Percentiles rank a stretch among this genome's conserved stretches.
phyloP scores from a whole-genome alignment of 805 yeast genomes.

The Teunomyces barrocoloradensis region DNA sequence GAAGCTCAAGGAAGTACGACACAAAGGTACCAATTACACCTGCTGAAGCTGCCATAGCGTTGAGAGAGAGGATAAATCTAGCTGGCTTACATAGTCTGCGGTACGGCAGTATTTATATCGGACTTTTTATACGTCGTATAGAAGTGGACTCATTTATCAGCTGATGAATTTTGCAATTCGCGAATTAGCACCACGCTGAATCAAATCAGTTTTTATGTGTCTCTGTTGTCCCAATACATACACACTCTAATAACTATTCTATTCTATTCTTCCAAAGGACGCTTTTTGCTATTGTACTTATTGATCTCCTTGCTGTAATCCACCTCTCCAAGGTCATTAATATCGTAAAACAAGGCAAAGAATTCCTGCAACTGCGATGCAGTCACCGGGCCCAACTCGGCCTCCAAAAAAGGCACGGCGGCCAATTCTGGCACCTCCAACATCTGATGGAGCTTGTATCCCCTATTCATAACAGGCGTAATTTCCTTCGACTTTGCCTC shows the following conservation, averaged over 20 bases:
- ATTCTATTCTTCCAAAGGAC: conserved; percentile 7
- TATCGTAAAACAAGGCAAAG: conserved; percentile 23
- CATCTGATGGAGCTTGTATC: conserved; percentile 18
- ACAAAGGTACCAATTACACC: neutral
- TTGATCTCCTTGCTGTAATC: conserved; percentile 18
- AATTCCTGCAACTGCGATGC: conserved; percentile 20
- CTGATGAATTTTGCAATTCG: conserved; percentile 2
- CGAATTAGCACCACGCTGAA: neutral
- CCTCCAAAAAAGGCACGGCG: conserved; percentile 11
- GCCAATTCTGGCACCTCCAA: conserved; percentile 4
- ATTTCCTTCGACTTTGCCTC: conserved; percentile 18
- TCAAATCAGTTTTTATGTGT: neutral
- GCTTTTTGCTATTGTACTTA: conserved; percentile 15
- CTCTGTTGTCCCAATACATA: neutral
- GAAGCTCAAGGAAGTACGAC: neutral
- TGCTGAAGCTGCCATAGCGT: neutral
- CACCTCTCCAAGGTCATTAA: conserved; percentile 20
- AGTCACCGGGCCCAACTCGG: conserved; percentile 13
- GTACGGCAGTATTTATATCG: neutral
- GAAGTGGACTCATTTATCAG: conserved; percentile 4
- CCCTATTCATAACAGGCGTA: conserved; percentile 20
- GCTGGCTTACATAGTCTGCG: neutral
- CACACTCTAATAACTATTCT: too few relatives aligned
- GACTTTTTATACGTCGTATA: neutral
- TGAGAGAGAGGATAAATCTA: neutral